Percentiles rank a stretch among this genome's conserved stretches.
Conservation (phyloP, 2,329 filamentous ascomycete species). For the Blumeria graminis region DNA sequence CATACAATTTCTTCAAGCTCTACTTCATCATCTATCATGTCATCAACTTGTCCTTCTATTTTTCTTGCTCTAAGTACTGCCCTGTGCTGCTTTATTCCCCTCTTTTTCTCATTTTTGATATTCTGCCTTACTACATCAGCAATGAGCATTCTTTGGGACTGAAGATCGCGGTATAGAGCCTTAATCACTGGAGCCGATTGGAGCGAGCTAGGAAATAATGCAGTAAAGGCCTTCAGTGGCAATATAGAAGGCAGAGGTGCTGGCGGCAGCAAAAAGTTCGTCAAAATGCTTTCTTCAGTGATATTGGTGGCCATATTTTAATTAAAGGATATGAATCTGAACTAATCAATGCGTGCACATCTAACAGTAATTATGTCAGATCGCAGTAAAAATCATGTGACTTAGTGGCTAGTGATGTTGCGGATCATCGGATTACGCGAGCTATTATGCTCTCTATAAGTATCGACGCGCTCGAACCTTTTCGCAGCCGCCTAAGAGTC, state of each 20-base stretch:
- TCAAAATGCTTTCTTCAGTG: conserved; percentile 50
- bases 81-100: conserved; percentile 31
- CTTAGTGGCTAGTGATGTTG: too few relatives aligned
- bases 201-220: conserved; percentile 42
- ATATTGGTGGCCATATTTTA: conserved; percentile 32
- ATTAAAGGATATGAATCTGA: too few relatives aligned
- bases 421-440: too few relatives aligned
- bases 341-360: too few relatives aligned
- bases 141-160: conserved; percentile 43
- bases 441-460: too few relatives aligned
- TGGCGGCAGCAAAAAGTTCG: conserved; percentile 55
- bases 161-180: conserved; percentile 51
- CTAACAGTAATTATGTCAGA: too few relatives aligned
- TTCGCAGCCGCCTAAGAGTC: too few relatives aligned
- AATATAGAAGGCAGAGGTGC: conserved; percentile 50
- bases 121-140: conserved; percentile 42
- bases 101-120: conserved; percentile 38
- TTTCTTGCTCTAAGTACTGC: conserved; percentile 30
- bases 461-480: too few relatives aligned
- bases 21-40: conserved; percentile 31
- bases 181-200: conserved; percentile 13
- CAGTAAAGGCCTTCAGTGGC: conserved; percentile 49
- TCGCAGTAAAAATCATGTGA: too few relatives aligned
- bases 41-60: conserved; percentile 26
- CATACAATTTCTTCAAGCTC: conserved; percentile 35